Base-by-base conservation (phyloP, 225 moss, liverwort and hornwort genomes). In the Pleurozium schreberi region DNA sequence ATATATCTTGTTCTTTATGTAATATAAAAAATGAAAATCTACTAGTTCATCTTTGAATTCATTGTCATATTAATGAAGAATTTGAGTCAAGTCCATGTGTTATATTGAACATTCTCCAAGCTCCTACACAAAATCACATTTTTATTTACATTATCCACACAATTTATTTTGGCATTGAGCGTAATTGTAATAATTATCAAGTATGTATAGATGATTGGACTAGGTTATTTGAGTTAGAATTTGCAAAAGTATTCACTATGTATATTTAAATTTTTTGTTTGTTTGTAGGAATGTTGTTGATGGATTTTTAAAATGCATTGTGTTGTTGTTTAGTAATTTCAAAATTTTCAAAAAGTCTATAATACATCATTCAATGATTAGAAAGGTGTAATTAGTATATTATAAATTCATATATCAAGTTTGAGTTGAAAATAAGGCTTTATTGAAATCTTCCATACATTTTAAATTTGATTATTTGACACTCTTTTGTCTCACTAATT, bases 201-300 rank as follows among this genome's bases (percentile, higher is more conserved):
- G 2, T 22, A 19, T 25, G 14, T 4, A n/a, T n/a, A 4, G 6
- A 42, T 14, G 13, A 8, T 8, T 8, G 40, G 14, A 69, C 2
- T 25, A 8, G 3, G 8, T 14, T 40, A 42, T 14, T 69, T 69
- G 25, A 40, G 14, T 69, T 23, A 40, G 7, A 40, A 69, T 14
- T 69, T 69, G 8, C 13, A 69, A n/a, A n/a, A n/a, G n/a, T n/a
- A n/a, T n/a, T n/a, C n/a, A n/a, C n/a, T n/a, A n/a, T n/a, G n/a
- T n/a, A n/a, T n/a, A n/a, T n/a, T n/a, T n/a, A n/a, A n/a, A n/a
- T n/a, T n/a, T n/a, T n/a, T n/a, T n/a, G n/a, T n/a, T n/a, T n/a
- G n/a, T n/a, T n/a, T n/a, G n/a, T n/a, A n/a, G n/a, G 12, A n/a
- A 21, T 38, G 11, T 12, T 67, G 12, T 67, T 0, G 0, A 12